Evolutionary conservation across 805 yeast species (phyloP), one percentile per base, ranked within the genome.

Genomic region (Ogataea zsoltii): DNA sequence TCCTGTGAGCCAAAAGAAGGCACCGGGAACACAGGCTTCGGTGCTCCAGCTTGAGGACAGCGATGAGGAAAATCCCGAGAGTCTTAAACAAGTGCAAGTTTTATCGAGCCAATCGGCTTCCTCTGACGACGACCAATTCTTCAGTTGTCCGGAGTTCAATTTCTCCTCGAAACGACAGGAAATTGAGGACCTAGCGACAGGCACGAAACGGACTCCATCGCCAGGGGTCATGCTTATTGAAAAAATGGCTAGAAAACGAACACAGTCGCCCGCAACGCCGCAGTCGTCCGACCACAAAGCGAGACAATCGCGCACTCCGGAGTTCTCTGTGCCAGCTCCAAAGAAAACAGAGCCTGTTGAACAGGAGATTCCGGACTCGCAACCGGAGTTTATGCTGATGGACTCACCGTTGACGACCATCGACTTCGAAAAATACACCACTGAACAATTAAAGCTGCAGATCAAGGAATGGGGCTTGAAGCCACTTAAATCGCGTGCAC

Each of bases 401-500:
- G 49, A 44, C 19, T 29, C 35, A n/a, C 19, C 45, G 12, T 15
- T 38, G 14, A 21, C 41, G 5, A 41, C 35, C 11, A 15, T 51
- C 7, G 50, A 53, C 30, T 53, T 55, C 28, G 50, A 47, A 7
- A 51, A 48, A 25, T 53, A 44, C 39, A 34, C 50, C 16, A 55
- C 55, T 1, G 31, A 39, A 17, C 57, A 55, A 33, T 39, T 61
- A 21, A 60, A 51, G 32, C 46, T 49, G 17, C 60, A 59, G 41
- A 55, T 71, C 38, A 46, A 48, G 7, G 57, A 53, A 16, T 70
- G 73, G 74, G 74, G 70, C 1, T 50, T 73, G 42, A 71, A 70
- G 45, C 71, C 71, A 2, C 60, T 57, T 6, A 63, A 56, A 50
- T 57, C 67, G 7, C 60, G 64, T 42, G 43, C 45, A 7, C 61